Evolutionary conservation across 2,329 filamentous ascomycete species (phyloP), one percentile per base, ranked within the genome.

Genomic region (Elsinoe fawcettii): DNA sequence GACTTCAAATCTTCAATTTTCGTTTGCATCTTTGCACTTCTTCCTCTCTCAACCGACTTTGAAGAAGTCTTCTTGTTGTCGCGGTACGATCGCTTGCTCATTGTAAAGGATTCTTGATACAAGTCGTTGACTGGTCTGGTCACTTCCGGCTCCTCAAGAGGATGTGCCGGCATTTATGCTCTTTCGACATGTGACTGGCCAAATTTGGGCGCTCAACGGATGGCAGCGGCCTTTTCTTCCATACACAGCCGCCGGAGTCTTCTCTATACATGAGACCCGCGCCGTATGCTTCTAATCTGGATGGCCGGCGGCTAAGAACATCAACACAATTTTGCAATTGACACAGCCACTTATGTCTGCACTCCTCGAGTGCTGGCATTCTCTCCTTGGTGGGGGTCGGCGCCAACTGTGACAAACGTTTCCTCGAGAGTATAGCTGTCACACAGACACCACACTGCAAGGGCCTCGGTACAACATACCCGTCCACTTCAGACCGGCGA

Each of bases 191-290:
- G 32, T 53, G 49, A 53, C 49, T 53, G 49, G 49, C 25, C 49
- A 16, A 53, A 25, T 16, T n/a, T 27, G 49, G 49, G 49, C 49
- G 49, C 49, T 39, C 23, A 53, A 53, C 14, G 49, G 32, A 39
- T 53, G 49, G 49, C 49, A 53, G 49, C 49, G 49, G 49, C 49
- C 20, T 25, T 20, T 22, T 16, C n/a, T 39, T 25, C 32, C 30
- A 4, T 25, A 11, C 30, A 39, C 20, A 39, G 49, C 49, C 49
- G 49, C 49, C n/a, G 32, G 30, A 25, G 32, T 16, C n/a, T 23
- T 22, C 30, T 9, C 25, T 53, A 25, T 53, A 53, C 49, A 37
- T 37, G 49, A 53, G 49, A 53, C 49, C 49, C 49, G 49, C 49
- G 49, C 49, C 49, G 49, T 37, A 39, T 11, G 32, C 14, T 6